phyloP scores from a whole-genome alignment of 1,139 yeast genomes.

The Yamadazyma triangularis region DNA sequence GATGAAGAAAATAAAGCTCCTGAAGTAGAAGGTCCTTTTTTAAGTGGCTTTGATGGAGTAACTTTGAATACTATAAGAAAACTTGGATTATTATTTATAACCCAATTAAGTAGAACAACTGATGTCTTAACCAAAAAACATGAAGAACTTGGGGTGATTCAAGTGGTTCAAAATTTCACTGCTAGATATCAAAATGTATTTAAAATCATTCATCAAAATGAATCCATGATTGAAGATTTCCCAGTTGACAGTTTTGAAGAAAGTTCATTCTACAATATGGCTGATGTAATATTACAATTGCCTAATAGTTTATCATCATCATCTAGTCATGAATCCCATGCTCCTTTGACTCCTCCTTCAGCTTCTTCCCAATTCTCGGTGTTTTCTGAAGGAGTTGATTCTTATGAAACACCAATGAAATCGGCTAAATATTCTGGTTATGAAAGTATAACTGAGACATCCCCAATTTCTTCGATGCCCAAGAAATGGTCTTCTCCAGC shows the following conservation, averaged over 20 bases:
- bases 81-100: conserved; percentile 42
- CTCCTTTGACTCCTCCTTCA: conserved; percentile 40
- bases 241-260: conserved; percentile 12
- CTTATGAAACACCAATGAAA: conserved; percentile 8
- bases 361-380: conserved; percentile 40
- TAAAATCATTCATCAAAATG: conserved; percentile 22
- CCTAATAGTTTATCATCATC: no score
- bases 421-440: conserved; percentile 1
- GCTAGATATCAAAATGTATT: conserved; percentile 21
- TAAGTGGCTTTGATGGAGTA: conserved; percentile 44
- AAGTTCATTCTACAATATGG: conserved; percentile 15
- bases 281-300: conserved; percentile 26
- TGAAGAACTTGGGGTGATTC: conserved; percentile 39
- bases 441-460: conserved; percentile 2
- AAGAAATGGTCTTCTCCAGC: conserved; percentile 8
- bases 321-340: conserved; percentile 8
- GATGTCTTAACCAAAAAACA: conserved; percentile 56
- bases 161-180: conserved; percentile 33
- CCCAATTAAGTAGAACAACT: conserved; percentile 45
- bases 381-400: conserved; percentile 18
- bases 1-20: conserved; percentile 41
- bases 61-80: conserved; percentile 42
- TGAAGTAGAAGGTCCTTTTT: conserved; percentile 43
- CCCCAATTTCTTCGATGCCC: conserved; percentile 2
- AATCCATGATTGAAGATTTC: conserved; percentile 14